Evolutionary conservation across 2,329 filamentous ascomycete genomes (phyloP), one percentile per base, ranked within the genome.

Genomic region (Emmonsiellopsis sp.): DNA sequence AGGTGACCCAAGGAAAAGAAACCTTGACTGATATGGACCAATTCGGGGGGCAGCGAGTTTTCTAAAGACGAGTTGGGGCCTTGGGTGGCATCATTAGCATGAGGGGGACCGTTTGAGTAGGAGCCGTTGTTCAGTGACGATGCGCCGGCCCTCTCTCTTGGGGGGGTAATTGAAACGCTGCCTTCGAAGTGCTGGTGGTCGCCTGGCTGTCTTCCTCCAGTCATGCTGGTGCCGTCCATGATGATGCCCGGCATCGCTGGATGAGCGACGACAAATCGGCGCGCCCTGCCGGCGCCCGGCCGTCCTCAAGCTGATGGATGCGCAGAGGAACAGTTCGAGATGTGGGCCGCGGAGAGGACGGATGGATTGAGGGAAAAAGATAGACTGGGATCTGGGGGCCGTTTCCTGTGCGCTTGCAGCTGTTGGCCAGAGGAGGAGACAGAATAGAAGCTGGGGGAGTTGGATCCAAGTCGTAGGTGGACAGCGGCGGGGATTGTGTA

Each of bases 1-100:
- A 98, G 74, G 11, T 79, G 79, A 4, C 84, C 83, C 16, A 97
- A 77, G 3, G 89, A 84, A 53, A 92, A 79, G 67, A 90, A 94
- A 35, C 83, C 85, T 54, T 84, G 76, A 0, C 85, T 85, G 55
- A 95, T 86, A 64, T 95, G 89, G 47, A 72, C 69, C 41, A 84
- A 70, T 57, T 79, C 75, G 13, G 79, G 80, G 2, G 78, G 76
- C 8, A 70, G 61, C 41, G 72, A 58, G 41, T 56, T 55, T 10
- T 58, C 45, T 15, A 34, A 35, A 37, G 49, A 35, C n/a, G 47
- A 15, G 15, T 42, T 32, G 32, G 52, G 35, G 51, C 38, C 26
- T 42, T 46, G 30, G 41, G 43, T 35, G 45, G 41, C 44, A 51
- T 57, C 30, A 52, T 57, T 37, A 54, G 32, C 16, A 46, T 38